Conservation (phyloP, 2,329 filamentous ascomycete genomes). For the Colletotrichum echinochloae region DNA sequence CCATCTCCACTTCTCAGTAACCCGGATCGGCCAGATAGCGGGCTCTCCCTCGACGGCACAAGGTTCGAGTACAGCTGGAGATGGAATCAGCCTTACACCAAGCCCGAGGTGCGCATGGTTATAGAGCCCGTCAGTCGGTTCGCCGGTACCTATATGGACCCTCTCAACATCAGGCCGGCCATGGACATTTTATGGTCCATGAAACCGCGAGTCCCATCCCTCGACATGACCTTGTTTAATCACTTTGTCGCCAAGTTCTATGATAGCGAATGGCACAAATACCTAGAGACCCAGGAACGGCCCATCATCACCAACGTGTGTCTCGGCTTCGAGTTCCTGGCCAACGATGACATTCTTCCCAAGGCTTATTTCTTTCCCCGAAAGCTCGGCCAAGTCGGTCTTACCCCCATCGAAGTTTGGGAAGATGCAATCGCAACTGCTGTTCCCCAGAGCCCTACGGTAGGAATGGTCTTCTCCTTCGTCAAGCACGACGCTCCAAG, state of each 20-base stretch:
- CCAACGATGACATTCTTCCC: neutral
- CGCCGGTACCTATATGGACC: conserved; percentile 27
- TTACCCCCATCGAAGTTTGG: conserved; percentile 22
- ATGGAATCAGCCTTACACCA: conserved; percentile 11
- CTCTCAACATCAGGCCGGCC: conserved; percentile 21
- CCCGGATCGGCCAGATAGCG: neutral
- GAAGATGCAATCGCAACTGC: conserved; percentile 21
- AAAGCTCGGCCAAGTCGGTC: conserved; percentile 21
- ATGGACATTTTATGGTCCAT: conserved; percentile 19
- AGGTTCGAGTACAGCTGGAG: conserved; percentile 29
- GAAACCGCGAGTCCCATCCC: conserved; percentile 3
- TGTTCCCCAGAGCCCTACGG: neutral
- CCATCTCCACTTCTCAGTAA: neutral
- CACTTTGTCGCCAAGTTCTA: conserved; percentile 26
- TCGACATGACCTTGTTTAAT: conserved; percentile 28
- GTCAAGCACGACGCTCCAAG: conserved; percentile 5
- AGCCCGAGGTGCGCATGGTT: conserved; percentile 15
- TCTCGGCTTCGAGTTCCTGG: conserved; percentile 22
- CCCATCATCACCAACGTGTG: conserved; percentile 20
- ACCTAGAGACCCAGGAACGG: conserved; percentile 9
- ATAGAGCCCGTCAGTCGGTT: conserved; percentile 28
- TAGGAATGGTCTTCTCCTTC: conserved; percentile 7
- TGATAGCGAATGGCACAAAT: conserved; percentile 10
- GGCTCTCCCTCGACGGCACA: conserved; percentile 17
- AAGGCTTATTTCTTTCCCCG: conserved; percentile 27